Evolutionary conservation across 371 early-diverging fungal species (phyloP).

Genomic region (Syncephalastrum contaminatum): DNA sequence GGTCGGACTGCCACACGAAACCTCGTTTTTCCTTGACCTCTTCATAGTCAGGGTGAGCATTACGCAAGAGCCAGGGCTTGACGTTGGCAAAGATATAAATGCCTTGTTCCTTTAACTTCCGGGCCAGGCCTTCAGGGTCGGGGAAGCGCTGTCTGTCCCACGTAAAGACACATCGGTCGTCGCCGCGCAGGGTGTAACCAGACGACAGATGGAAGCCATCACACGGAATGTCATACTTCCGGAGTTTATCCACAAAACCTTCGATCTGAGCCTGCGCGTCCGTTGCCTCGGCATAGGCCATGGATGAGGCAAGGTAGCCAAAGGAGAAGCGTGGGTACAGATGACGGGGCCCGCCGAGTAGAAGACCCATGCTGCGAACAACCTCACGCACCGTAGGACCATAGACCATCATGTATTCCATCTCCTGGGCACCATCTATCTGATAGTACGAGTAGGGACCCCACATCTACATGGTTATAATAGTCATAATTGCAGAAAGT

Average conservation of each 20-base stretch:
- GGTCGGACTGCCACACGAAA: slow-evolving; percentile 48
- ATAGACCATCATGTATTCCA: slow-evolving; percentile 58
- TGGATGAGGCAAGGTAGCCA: slow-evolving; percentile 63
- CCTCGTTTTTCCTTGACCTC: slow-evolving; percentile 25
- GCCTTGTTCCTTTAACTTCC: slow-evolving; percentile 31
- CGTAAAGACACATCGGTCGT: slow-evolving; percentile 61
- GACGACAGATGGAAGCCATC: slow-evolving; percentile 63
- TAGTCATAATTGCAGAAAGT: neutral
- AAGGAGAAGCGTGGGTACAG: slow-evolving; percentile 53
- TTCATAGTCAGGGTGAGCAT: slow-evolving; percentile 53
- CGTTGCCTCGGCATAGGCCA: slow-evolving; percentile 63
- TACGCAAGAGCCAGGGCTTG: slow-evolving; percentile 61
- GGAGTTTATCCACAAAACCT: slow-evolving; percentile 37
- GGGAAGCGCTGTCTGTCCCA: slow-evolving; percentile 59
- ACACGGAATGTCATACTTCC: slow-evolving; percentile 53
- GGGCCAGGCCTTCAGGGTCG: slow-evolving; percentile 41
- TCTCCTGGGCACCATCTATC: slow-evolving; percentile 23
- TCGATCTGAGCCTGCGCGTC: slow-evolving; percentile 53
- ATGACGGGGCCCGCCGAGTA: slow-evolving; percentile 47
- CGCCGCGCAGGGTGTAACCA: slow-evolving; percentile 51
- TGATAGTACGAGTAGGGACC: slow-evolving; percentile 47
- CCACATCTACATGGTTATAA: slow-evolving; percentile 50
- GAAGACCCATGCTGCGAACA: slow-evolving; percentile 31
- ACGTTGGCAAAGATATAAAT: slow-evolving; percentile 59
- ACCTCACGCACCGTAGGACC: slow-evolving; percentile 49